Percentiles rank a stretch among this genome's conserved stretches.
These are phyloP conservation scores for Aspergillus nanangensis DNA, from an alignment of 495 filamentous ascomycete genomes.

Conservation along the genomic window DNA sequence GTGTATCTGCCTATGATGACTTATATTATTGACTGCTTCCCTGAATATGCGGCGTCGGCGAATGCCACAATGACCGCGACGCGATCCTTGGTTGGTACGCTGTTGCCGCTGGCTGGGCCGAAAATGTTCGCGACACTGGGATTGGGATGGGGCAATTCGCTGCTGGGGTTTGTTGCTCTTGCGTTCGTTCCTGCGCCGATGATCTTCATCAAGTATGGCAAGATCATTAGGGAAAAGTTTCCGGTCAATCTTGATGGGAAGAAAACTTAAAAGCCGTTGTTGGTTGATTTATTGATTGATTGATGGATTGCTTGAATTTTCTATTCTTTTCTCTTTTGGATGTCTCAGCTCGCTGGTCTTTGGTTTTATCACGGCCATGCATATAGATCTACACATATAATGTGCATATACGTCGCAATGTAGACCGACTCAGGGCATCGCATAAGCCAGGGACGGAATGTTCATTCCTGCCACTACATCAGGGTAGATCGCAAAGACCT, in stretches of 20 bases:
- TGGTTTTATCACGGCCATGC: neutral
- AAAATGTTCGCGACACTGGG: constrained; percentile 58
- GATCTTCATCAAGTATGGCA: constrained; percentile 26
- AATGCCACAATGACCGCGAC: constrained; percentile 53
- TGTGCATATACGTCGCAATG: neutral
- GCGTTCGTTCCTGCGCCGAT: constrained; percentile 37
- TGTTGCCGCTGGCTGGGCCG: constrained; percentile 59
- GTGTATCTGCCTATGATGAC: constrained; percentile 26
- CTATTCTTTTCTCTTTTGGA: no score
- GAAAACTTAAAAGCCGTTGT: no score
- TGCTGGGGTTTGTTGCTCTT: constrained; percentile 61
- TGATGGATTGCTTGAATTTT: neutral
- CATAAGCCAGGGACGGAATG: neutral
- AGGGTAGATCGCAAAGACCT: neutral
- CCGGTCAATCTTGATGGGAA: neutral
- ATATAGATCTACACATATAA: neutral
- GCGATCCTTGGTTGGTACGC: constrained; percentile 53
- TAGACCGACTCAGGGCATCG: neutral
- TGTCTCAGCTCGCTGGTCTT: no score
- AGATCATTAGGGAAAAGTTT: neutral
- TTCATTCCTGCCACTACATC: neutral
- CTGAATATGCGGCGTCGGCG: constrained; percentile 50
- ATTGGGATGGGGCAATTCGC: constrained; percentile 62
- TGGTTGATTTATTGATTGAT: no score
- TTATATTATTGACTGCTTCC: constrained; percentile 33